Percentiles rank a stretch among this genome's conserved stretches.
Evolutionary conservation across 1,284 basidiomycete species (phyloP).

Genomic region (Naganishia albida): DNA sequence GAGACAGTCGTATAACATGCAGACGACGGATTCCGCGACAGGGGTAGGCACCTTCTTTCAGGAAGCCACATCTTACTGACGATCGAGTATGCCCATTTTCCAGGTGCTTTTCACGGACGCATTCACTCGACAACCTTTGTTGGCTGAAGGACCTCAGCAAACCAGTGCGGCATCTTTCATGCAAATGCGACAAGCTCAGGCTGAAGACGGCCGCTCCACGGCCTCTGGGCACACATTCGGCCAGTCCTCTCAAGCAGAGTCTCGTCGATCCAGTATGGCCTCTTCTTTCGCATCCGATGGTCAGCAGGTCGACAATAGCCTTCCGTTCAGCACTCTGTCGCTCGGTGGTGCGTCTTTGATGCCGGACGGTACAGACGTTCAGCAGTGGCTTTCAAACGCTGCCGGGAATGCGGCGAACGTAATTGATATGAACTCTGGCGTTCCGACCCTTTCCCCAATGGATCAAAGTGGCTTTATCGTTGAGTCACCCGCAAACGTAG

Average conservation of each 20-base stretch:
- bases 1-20: neutral
- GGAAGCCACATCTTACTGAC: neutral
- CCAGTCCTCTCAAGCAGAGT: neutral
- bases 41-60: neutral
- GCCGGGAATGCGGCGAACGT: neutral
- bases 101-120: neutral
- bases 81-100: neutral
- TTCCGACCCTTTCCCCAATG: neutral
- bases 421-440: neutral
- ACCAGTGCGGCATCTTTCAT: neutral
- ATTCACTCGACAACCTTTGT: neutral
- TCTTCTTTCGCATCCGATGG: neutral
- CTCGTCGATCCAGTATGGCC: constrained; percentile 20
- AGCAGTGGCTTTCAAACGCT: constrained; percentile 9
- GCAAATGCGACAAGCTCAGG: constrained; percentile 7
- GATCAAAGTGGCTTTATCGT: neutral
- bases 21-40: neutral
- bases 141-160: neutral
- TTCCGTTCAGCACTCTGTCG: constrained; percentile 10
- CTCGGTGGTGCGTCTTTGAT: neutral
- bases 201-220: constrained; percentile 12
- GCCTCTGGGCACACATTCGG: constrained; percentile 11
- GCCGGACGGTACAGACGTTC: constrained; percentile 1
- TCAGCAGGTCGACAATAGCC: constrained; percentile 2
- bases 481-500: neutral